Conservation (phyloP, 345 rosid species). For the Eucalyptus marginata region DNA sequence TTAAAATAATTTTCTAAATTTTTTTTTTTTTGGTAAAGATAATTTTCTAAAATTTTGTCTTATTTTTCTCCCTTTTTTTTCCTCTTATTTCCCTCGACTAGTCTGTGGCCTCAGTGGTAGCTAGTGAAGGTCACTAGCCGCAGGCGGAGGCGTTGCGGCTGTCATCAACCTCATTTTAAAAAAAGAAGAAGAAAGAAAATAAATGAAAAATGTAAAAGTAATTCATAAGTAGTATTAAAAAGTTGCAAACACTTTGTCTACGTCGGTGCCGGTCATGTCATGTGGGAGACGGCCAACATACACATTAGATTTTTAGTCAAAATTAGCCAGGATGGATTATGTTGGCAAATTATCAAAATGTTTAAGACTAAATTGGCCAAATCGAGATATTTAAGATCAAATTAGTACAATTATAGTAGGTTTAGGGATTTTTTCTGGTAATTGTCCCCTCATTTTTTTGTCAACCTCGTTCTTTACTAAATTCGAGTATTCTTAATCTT, state of each 20-base stretch:
- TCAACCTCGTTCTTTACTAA: background rate
- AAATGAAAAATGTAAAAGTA: background rate
- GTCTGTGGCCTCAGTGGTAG: fast-evolving
- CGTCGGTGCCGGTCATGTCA: fast-evolving
- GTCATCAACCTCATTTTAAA: background rate
- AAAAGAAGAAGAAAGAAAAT: fast-evolving
- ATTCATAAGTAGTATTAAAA: background rate
- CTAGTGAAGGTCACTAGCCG: fast-evolving
- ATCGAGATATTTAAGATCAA: fast-evolving
- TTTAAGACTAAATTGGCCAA: fast-evolving
- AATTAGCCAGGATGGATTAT: fast-evolving
- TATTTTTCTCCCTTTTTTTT: background rate
- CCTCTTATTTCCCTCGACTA: background rate
- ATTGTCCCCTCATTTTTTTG: background rate
- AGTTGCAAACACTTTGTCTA: background rate
- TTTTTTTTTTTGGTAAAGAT: no score
- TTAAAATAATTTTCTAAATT: background rate
- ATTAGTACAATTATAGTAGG: fast-evolving
- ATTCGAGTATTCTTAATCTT: background rate
- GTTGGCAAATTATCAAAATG: fast-evolving
- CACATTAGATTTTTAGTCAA: background rate
- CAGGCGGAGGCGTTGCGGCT: fast-evolving
- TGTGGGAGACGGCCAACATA: fast-evolving
- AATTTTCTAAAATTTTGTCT: background rate
- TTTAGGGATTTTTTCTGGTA: background rate